These are phyloP conservation scores for Zymoseptoria tritici DNA, from an alignment of 2,329 filamentous ascomycete genomes.

Conservation along the genomic window DNA sequence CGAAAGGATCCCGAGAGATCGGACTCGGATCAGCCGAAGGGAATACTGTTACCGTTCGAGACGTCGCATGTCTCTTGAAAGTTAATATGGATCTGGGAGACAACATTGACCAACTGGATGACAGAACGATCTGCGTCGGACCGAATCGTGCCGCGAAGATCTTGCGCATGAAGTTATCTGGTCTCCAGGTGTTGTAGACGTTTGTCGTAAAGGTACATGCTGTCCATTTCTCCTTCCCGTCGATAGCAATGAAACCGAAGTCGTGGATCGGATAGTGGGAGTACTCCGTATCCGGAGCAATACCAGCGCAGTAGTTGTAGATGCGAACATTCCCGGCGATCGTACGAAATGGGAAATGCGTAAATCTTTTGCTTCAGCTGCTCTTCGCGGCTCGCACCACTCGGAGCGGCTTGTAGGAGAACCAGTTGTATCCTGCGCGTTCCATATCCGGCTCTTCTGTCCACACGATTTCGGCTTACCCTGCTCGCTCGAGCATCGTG, in stretches of 20 bases:
- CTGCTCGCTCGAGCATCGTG: too few relatives aligned
- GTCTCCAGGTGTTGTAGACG: constrained; percentile 16
- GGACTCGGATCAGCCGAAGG: too few relatives aligned
- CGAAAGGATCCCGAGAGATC: too few relatives aligned
- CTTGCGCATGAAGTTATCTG: constrained; percentile 8
- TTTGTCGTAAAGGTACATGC: constrained; percentile 16
- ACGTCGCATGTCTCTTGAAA: too few relatives aligned
- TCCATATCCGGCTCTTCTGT: too few relatives aligned
- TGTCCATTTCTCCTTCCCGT: constrained; percentile 16
- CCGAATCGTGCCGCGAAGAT: too few relatives aligned
- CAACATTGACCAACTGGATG: too few relatives aligned
- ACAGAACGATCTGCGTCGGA: too few relatives aligned
- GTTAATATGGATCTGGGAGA: too few relatives aligned
- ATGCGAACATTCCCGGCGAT: constrained; percentile 5
- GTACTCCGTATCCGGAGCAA: constrained; percentile 11
- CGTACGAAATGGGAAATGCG: constrained; percentile 13
- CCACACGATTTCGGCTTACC: too few relatives aligned
- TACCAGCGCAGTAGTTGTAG: constrained; percentile 11
- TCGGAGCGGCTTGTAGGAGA: constrained; percentile 10
- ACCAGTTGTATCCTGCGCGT: too few relatives aligned
- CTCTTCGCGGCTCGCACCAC: constrained; percentile 30
- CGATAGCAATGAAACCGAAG: constrained; percentile 10
- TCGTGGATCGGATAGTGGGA: constrained; percentile 13
- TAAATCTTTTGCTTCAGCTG: constrained; percentile 11
- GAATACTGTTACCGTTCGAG: too few relatives aligned